Percentiles rank a stretch among this genome's conserved stretches.
Conservation (phyloP, 345 rosid genomes). For the Camelina hispida region DNA sequence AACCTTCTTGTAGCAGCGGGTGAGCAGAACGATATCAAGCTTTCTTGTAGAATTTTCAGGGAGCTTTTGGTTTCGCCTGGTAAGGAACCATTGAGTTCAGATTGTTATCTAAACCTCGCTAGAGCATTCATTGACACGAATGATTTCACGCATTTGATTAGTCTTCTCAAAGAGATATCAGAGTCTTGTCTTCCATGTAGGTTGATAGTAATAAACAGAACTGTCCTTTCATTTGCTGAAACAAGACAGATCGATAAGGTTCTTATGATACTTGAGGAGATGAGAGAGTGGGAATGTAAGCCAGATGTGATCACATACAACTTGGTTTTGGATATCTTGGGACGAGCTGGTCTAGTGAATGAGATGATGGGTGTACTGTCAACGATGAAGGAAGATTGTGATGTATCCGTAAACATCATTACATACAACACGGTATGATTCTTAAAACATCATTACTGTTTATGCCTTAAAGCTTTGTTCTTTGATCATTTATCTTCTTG, state of each 20-base stretch:
- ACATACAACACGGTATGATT: conserved; percentile 79
- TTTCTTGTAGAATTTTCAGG: conserved; percentile 41
- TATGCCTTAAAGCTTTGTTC: conserved; percentile 31
- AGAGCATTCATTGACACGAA: conserved; percentile 54
- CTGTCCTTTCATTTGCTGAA: conserved; percentile 67
- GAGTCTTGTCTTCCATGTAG: conserved; percentile 52
- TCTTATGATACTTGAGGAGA: conserved; percentile 56
- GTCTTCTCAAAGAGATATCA: conserved; percentile 57
- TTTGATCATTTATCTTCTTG: conserved; percentile 27
- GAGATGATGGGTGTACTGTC: conserved; percentile 64
- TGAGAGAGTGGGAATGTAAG: conserved; percentile 52
- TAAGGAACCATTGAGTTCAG: conserved; percentile 53
- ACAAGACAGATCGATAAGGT: conserved; percentile 73
- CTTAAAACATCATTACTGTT: too few species aligned
- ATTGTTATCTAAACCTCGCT: conserved; percentile 61
- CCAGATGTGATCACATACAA: conserved; percentile 79
- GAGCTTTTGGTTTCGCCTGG: conserved; percentile 24
- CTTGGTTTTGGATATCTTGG: conserved; percentile 67
- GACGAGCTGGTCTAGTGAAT: conserved; percentile 60
- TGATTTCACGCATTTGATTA: conserved; percentile 49
- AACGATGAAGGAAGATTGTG: conserved; percentile 63
- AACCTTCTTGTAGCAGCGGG: conserved; percentile 49
- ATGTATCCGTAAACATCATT: conserved; percentile 58
- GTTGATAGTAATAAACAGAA: conserved; percentile 58
- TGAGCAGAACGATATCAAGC: conserved; percentile 33